Evolutionary conservation across 2,329 filamentous ascomycete genomes (phyloP), one percentile per base, ranked within the genome.

Genomic region (Trichoderma gracile): DNA sequence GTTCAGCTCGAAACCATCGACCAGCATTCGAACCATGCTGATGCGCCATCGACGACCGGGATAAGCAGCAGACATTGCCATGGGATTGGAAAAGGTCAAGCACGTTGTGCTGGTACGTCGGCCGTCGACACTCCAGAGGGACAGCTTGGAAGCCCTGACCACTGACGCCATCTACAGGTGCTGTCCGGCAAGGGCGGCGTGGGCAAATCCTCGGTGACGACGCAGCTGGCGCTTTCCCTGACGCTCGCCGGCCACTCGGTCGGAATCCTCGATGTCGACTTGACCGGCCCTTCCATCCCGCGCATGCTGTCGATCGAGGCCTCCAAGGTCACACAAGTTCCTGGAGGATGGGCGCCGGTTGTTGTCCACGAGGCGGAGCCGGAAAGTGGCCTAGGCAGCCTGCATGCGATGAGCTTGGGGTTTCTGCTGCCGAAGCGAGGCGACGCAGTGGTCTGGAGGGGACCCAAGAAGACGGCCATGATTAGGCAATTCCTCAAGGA

Each of bases 401-500:
- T 94, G 10, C 84, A 87, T 66, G 95, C 92, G 76, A 97, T 98
- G 90, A 97, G 92, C 63, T 82, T 99, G 1, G 95, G 93, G 3
- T 98, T 99, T 72, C 84, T 99, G 7, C 84, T 99, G 6, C 88
- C 89, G 3, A 86, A 88, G 67, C 83, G 94, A 70, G 91, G 91
- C 67, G 93, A 97, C 71, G 94, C 95, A 0, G 93, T 99, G 0
- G 95, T 99, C 45, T 99, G 95, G 95, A 87, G 95, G 60, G 95
- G 95, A 0, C 95, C 95, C 2, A 99, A 99, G 79, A 99, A 99
- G 80, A 99, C 95, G 5, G 95, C 95, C 57, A 99, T 99, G 95
- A 92, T 99, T 65, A 88, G 93, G 46, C 95, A 99, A 76, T 99
- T 99, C 74, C 82, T 99, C 30, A 90, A 91, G 1, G 93, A 97